Evolutionary conservation across 306 rosid species (phyloP).

Genomic region (Bauhinia variegata): DNA sequence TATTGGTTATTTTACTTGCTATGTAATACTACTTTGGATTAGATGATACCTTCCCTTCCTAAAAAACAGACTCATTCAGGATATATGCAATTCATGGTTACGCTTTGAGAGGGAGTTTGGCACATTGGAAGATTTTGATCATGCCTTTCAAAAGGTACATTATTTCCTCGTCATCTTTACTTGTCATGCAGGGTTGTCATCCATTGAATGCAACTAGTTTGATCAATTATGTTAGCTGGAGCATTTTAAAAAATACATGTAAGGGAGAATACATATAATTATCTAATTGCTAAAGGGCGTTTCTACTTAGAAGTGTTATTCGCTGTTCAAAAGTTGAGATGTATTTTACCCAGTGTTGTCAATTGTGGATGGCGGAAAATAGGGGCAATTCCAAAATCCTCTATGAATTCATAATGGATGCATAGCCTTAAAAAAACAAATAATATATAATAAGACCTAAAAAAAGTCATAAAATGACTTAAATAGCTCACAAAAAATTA

Average conservation of each 20-base stretch:
- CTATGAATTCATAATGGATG: no score
- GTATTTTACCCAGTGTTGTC: background rate
- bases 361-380: no score
- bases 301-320: background rate
- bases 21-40: constrained; percentile 54
- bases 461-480: no score
- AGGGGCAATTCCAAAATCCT: no score
- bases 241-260: background rate
- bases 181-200: background rate
- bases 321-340: background rate
- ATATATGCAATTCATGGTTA: constrained; percentile 87
- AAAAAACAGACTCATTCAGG: constrained; percentile 87
- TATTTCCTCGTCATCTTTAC: constrained; percentile 20
- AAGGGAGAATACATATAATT: background rate
- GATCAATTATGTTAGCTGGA: background rate
- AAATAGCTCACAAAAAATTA: no score
- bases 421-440: no score
- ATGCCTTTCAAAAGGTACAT: constrained; percentile 72
- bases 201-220: background rate
- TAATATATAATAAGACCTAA: no score
- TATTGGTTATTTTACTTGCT: constrained; percentile 29
- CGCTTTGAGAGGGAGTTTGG: constrained; percentile 93
- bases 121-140: constrained; percentile 78
- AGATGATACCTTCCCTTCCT: constrained; percentile 77
- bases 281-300: no score